Evolutionary conservation across 148 eudicot species (phyloP).

Genomic region (Polygonum maritimum): DNA sequence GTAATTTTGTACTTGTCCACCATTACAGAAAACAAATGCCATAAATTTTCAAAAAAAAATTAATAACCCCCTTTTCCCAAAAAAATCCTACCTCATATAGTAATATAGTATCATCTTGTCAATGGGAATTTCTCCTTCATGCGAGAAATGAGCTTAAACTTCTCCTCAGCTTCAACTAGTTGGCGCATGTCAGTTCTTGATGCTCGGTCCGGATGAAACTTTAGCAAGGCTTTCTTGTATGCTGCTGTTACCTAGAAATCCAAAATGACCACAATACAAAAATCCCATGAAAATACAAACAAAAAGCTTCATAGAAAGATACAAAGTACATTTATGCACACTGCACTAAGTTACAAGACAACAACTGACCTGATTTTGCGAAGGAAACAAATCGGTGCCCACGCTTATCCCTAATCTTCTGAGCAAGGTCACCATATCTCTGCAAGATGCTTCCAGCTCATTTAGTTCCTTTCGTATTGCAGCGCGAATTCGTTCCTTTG

Average conservation of each 20-base stretch:
- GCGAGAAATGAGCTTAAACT: slow-evolving; percentile 76
- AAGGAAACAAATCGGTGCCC: slow-evolving; percentile 29
- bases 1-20: not conserved
- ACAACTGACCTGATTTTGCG: slow-evolving; percentile 46
- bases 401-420: slow-evolving; percentile 49
- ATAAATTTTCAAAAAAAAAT: not conserved
- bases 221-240: slow-evolving; percentile 64
- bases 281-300: not conserved
- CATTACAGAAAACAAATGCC: not conserved
- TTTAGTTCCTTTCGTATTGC: slow-evolving; percentile 47
- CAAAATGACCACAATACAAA: not conserved
- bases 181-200: slow-evolving; percentile 52
- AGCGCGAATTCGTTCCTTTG: slow-evolving; percentile 57
- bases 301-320: not conserved
- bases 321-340: too few relatives aligned
- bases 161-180: slow-evolving; percentile 96
- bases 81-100: not conserved
- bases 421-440: slow-evolving; percentile 62
- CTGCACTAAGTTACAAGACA: too few relatives aligned
- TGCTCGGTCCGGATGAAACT: slow-evolving; percentile 84
- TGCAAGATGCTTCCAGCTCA: slow-evolving; percentile 34
- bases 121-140: slow-evolving; percentile 64
- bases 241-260: slow-evolving; percentile 71
- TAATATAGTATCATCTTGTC: not conserved
- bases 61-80: not conserved